These are phyloP conservation scores for Amanita rimosa DNA, from an alignment of 768 basidiomycete genomes.

Conservation along the genomic window DNA sequence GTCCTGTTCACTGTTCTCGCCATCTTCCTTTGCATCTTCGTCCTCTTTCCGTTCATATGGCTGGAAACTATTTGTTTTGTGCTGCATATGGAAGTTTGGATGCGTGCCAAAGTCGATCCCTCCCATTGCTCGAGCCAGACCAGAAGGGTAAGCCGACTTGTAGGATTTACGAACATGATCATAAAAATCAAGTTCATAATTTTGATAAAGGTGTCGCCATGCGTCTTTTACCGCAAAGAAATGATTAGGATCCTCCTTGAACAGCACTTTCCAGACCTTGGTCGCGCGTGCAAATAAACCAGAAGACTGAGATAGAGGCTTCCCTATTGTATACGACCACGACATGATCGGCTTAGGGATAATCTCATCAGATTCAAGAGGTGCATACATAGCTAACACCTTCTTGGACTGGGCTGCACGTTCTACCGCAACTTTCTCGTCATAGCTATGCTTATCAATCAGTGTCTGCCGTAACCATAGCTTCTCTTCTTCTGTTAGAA, in stretches of 20 bases:
- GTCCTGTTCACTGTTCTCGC: neutral
- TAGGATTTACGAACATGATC: neutral
- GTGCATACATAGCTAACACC: neutral
- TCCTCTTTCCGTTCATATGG: neutral
- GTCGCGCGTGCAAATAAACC: conserved; percentile 1
- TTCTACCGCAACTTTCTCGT: neutral
- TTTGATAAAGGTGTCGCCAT: neutral
- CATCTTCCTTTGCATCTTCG: neutral
- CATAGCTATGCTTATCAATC: neutral
- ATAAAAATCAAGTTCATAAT: neutral
- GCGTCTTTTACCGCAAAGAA: conserved; percentile 2
- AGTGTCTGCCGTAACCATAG: neutral
- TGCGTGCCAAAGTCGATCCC: neutral
- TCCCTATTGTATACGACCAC: neutral
- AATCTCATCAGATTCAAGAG: neutral
- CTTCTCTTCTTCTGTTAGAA: too few relatives aligned
- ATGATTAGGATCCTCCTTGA: neutral
- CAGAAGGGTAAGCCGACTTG: neutral
- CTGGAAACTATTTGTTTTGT: neutral
- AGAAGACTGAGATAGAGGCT: neutral
- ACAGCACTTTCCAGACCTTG: neutral
- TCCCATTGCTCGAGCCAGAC: neutral
- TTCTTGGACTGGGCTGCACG: neutral
- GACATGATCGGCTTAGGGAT: neutral
- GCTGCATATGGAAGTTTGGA: neutral